Percentiles rank a stretch among this genome's conserved stretches.
Evolutionary conservation across 495 filamentous ascomycete species (phyloP).

Genomic region (Penicillium maclennaniae): DNA sequence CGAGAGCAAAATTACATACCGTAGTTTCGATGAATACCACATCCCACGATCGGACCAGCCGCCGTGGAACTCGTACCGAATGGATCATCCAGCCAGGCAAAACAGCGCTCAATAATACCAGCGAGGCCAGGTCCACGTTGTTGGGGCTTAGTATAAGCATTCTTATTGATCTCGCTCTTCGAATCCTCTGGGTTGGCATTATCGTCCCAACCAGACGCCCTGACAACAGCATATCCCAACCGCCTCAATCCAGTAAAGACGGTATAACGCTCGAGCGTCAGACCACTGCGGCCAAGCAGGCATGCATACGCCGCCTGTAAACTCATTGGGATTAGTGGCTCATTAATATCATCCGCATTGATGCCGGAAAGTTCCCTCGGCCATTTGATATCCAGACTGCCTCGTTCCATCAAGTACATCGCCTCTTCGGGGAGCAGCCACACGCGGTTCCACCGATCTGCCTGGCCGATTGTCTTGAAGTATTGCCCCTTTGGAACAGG

Average conservation of each 20-base stretch:
- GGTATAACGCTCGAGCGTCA: constrained; percentile 76
- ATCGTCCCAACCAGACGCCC: constrained; percentile 59
- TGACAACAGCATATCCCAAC: constrained; percentile 73
- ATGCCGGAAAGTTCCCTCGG: constrained; percentile 38
- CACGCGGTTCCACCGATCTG: constrained; percentile 53
- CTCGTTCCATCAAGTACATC: constrained; percentile 82
- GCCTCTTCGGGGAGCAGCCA: constrained; percentile 94
- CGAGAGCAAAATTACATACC: constrained; percentile 21
- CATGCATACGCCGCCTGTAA: constrained; percentile 85
- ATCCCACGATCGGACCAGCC: constrained; percentile 66
- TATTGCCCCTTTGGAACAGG: constrained; percentile 45
- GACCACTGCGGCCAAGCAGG: constrained; percentile 60
- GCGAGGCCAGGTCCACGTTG: constrained; percentile 29
- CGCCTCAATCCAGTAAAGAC: constrained; percentile 83
- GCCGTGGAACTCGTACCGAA: constrained; percentile 26
- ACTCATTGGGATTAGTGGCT: constrained; percentile 75
- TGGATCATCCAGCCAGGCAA: constrained; percentile 32
- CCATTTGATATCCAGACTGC: constrained; percentile 82
- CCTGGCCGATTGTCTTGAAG: constrained; percentile 57
- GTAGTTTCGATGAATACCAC: constrained; percentile 79
- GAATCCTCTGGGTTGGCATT: constrained; percentile 11
- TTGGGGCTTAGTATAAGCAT: constrained; percentile 5
- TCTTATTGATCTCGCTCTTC: background rate
- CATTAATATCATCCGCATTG: constrained; percentile 31
- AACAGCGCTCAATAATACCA: constrained; percentile 32